These are phyloP conservation scores for Diversispora eburnea DNA, from an alignment of 192 early-diverging fungal genomes.

Conservation along the genomic window DNA sequence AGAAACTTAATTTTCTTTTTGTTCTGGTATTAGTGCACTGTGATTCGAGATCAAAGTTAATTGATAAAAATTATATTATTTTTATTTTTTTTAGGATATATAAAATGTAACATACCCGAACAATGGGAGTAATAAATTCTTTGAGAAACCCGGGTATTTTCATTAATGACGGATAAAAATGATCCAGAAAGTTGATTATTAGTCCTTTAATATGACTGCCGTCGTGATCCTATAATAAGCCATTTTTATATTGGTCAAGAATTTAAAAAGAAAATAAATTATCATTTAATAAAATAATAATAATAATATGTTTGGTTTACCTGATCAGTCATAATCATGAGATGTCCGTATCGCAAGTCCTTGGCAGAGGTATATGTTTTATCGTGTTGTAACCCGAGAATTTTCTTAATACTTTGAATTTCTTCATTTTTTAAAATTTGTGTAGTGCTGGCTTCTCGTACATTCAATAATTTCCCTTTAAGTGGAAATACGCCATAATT, in stretches of 20 bases:
- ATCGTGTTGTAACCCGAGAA: slow-evolving; percentile 89
- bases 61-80: not conserved
- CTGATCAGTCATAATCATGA: slow-evolving; percentile 99
- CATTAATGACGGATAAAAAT: slow-evolving; percentile 87
- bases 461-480: slow-evolving; percentile 95
- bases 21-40: not conserved
- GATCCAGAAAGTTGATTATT: slow-evolving; percentile 93
- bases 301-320: no score
- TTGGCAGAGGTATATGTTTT: slow-evolving; percentile 68
- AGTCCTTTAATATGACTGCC: slow-evolving; percentile 97
- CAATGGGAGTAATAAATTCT: slow-evolving; percentile 97
- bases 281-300: no score
- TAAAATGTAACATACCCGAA: slow-evolving; percentile 55
- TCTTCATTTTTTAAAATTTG: slow-evolving; percentile 81
- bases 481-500: slow-evolving; percentile 93
- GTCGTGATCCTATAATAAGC: slow-evolving; percentile 63
- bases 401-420: slow-evolving; percentile 84
- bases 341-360: slow-evolving; percentile 85
- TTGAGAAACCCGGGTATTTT: slow-evolving; percentile 87
- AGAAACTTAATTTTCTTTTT: slow-evolving; percentile 66
- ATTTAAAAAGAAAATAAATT: no score
- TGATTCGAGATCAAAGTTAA: not conserved
- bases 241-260: no score
- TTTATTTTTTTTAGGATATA: no score
- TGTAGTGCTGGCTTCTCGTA: slow-evolving; percentile 74